A percentile compares a stretch with the other conserved stretches of the same genome.
Evolutionary conservation across 257 asterid species (phyloP).

Genomic region (Datura wrightii): DNA sequence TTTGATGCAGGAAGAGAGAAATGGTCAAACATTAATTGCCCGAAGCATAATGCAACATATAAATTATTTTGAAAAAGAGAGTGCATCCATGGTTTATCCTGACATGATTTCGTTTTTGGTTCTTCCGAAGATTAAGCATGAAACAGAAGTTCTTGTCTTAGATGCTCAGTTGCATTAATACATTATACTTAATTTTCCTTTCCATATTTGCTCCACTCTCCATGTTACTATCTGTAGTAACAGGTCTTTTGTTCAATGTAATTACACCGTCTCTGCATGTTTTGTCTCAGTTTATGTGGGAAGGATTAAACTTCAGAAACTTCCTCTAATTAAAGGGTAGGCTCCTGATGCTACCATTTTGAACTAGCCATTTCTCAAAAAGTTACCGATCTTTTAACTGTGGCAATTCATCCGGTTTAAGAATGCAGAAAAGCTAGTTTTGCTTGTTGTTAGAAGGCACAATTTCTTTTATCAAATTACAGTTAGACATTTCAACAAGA

Average conservation of each 20-base stretch:
- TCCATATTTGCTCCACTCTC: background rate
- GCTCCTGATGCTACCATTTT: background rate
- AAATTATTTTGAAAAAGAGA: slow-evolving; percentile 16
- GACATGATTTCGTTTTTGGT: background rate
- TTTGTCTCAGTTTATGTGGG: background rate
- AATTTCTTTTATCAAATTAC: slow-evolving; percentile 21
- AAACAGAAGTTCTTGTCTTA: background rate
- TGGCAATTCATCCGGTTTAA: background rate
- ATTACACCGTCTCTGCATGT: background rate
- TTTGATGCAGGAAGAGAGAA: background rate
- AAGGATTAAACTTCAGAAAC: slow-evolving; percentile 25
- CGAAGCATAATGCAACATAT: slow-evolving; percentile 2
- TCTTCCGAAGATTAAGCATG: background rate
- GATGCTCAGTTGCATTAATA: background rate
- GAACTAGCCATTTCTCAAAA: background rate
- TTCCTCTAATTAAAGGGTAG: background rate
- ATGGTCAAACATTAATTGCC: background rate
- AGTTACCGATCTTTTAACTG: background rate
- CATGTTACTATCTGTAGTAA: background rate
- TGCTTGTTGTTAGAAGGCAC: slow-evolving; percentile 8
- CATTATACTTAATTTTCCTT: background rate
- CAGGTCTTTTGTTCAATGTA: background rate
- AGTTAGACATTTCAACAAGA: background rate
- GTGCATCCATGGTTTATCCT: background rate
- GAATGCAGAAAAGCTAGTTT: background rate